These are phyloP conservation scores for Chlorociboria aeruginascens DNA, from an alignment of 495 filamentous ascomycete genomes.

Conservation along the genomic window DNA sequence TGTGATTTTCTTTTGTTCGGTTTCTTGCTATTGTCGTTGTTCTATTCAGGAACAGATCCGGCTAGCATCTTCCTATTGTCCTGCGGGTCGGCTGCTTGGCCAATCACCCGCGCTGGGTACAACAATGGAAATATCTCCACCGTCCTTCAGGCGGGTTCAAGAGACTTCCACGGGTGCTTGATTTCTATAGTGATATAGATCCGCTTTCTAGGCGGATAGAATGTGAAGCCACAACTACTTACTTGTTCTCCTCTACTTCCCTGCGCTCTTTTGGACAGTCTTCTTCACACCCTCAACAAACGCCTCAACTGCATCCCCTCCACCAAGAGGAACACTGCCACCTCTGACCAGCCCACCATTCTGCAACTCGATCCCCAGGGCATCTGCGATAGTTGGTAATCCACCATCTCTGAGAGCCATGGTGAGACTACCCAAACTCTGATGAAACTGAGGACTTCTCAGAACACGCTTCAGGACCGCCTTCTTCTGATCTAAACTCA, in stretches of 20 bases:
- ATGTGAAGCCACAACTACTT: background rate
- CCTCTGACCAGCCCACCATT: conserved; percentile 73
- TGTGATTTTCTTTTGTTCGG: no score
- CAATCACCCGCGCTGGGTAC: no score
- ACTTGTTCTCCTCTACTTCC: conserved; percentile 9
- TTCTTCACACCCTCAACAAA: conserved; percentile 82
- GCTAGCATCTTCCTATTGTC: no score
- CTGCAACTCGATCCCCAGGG: conserved; percentile 62
- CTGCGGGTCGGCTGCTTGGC: no score
- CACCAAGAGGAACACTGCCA: conserved; percentile 69
- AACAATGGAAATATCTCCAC: no score
- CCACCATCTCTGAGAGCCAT: conserved; percentile 87
- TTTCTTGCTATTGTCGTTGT: no score
- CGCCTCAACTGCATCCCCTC: conserved; percentile 76
- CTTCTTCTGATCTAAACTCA: conserved; percentile 68
- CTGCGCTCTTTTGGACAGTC: conserved; percentile 43
- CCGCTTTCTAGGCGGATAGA: no score
- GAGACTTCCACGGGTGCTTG: no score
- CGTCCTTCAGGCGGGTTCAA: no score
- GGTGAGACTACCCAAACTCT: conserved; percentile 74
- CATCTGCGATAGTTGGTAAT: conserved; percentile 77
- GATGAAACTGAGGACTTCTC: conserved; percentile 81
- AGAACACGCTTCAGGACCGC: conserved; percentile 70
- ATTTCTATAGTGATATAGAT: no score
- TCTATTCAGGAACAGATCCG: no score